A percentile compares a stretch with the other conserved stretches of the same genome.
Evolutionary conservation across 306 rosid species (phyloP).

Genomic region (Begonia peltatifolia): DNA sequence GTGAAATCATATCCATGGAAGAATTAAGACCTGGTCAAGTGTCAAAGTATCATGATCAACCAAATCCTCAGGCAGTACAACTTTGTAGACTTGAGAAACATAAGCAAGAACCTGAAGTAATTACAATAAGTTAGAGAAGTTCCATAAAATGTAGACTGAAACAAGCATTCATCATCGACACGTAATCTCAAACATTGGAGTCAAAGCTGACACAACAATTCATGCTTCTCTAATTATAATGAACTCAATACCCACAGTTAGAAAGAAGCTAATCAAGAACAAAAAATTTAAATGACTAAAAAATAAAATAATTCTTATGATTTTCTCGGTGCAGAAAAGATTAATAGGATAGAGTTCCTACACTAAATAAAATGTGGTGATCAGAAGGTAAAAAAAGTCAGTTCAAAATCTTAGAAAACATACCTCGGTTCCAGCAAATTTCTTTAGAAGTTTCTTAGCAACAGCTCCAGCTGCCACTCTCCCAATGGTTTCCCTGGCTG

Average conservation of each 20-base stretch:
- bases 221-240: too few species aligned
- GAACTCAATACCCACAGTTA: too few species aligned
- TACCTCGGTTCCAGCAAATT: slow-evolving; percentile 77
- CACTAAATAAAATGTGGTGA: not conserved
- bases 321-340: too few species aligned
- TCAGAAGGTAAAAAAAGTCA: slow-evolving; percentile 3
- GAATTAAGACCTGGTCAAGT: slow-evolving; percentile 41
- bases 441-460: slow-evolving; percentile 77
- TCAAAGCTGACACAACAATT: too few species aligned
- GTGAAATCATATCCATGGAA: too few species aligned
- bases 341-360: too few species aligned
- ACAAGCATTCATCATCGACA: not conserved
- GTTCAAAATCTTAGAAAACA: slow-evolving; percentile 4
- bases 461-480: slow-evolving; percentile 99
- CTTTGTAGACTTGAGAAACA: slow-evolving; percentile 90
- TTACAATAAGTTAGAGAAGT: not conserved
- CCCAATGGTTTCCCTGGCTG: slow-evolving; percentile 98
- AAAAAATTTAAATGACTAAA: too few species aligned
- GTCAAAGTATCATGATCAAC: slow-evolving; percentile 44
- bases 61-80: slow-evolving; percentile 58
- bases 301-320: too few species aligned
- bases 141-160: not conserved
- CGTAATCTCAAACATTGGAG: too few species aligned
- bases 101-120: slow-evolving; percentile 64
- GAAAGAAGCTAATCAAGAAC: too few species aligned